Percentiles rank a stretch among this genome's conserved stretches.
Evolutionary conservation across 805 yeast genomes (phyloP).

Genomic region (Candida maesae): DNA sequence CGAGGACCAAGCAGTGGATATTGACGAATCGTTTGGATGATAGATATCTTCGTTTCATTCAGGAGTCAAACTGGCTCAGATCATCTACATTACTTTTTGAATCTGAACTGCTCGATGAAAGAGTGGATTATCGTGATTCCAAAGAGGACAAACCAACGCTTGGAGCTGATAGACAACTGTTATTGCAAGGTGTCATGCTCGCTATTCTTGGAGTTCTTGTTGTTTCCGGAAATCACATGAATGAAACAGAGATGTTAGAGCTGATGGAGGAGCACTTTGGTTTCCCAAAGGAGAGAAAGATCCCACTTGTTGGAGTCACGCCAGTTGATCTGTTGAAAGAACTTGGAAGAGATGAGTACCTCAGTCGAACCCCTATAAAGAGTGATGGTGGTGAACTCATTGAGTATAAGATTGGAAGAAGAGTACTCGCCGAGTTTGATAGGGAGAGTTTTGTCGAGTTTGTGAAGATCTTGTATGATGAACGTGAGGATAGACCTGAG

Average conservation of each 20-base stretch:
- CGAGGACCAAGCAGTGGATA: conserved; percentile 15
- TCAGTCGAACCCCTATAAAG: conserved; percentile 20
- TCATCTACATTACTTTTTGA: conserved; percentile 15
- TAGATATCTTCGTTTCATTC: conserved; percentile 13
- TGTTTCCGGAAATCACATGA: conserved; percentile 28
- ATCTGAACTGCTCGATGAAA: conserved; percentile 23
- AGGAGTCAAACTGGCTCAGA: conserved; percentile 17
- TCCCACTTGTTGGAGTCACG: conserved; percentile 12
- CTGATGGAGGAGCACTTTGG: conserved; percentile 37
- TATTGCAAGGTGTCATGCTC: conserved; percentile 21
- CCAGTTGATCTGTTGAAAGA: conserved; percentile 22
- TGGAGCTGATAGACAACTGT: conserved; percentile 16
- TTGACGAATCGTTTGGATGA: conserved; percentile 16
- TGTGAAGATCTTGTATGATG: conserved; percentile 23
- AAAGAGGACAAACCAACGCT: conserved; percentile 17
- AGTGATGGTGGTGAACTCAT: conserved; percentile 22
- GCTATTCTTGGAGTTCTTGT: conserved; percentile 23
- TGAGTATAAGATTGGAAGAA: conserved; percentile 29
- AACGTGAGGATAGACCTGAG: conserved; percentile 17
- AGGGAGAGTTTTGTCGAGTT: conserved; percentile 23
- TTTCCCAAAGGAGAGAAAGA: conserved; percentile 6
- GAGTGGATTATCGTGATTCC: conserved; percentile 24
- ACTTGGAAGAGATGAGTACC: conserved; percentile 26
- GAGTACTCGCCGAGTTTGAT: conserved; percentile 27
- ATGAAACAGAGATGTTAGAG: conserved; percentile 39